phyloP scores from a whole-genome alignment of 371 early-diverging fungal genomes.

The Mucor velutinosus region DNA sequence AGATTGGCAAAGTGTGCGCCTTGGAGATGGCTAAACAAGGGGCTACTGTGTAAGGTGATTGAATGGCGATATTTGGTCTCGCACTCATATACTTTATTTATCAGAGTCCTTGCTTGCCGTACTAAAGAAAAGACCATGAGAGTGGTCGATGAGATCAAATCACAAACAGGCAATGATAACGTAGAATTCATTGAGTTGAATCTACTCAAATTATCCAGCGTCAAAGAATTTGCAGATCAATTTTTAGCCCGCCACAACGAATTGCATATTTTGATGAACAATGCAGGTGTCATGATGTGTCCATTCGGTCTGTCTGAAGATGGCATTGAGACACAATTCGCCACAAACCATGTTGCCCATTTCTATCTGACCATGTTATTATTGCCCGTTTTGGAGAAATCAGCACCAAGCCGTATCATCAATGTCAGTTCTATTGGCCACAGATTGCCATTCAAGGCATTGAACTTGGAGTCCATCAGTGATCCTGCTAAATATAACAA shows the following conservation, averaged over 20 bases:
- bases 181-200: conserved; percentile 63
- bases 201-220: conserved; percentile 55
- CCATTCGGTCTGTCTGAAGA: conserved; percentile 67
- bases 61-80: too few species aligned
- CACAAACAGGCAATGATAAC: conserved; percentile 53
- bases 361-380: conserved; percentile 69
- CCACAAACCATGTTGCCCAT: conserved; percentile 78
- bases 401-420: conserved; percentile 60
- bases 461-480: conserved; percentile 43
- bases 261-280: conserved; percentile 68
- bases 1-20: conserved; percentile 65
- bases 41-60: conserved; percentile 49
- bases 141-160: conserved; percentile 55
- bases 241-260: conserved; percentile 48
- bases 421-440: conserved; percentile 55
- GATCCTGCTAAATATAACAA: conserved; percentile 36
- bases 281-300: conserved; percentile 72
- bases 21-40: conserved; percentile 62
- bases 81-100: background rate
- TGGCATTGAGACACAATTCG: conserved; percentile 51
- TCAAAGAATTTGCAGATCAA: conserved; percentile 54
- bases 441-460: conserved; percentile 18
- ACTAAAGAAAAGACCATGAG: conserved; percentile 40
- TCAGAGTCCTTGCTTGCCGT: conserved; percentile 61
- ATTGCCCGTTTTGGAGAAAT: conserved; percentile 60